A percentile compares a stretch with the other conserved stretches of the same genome.
Conservation (phyloP, 805 yeast species). For the Komagataella mondaviorum region DNA sequence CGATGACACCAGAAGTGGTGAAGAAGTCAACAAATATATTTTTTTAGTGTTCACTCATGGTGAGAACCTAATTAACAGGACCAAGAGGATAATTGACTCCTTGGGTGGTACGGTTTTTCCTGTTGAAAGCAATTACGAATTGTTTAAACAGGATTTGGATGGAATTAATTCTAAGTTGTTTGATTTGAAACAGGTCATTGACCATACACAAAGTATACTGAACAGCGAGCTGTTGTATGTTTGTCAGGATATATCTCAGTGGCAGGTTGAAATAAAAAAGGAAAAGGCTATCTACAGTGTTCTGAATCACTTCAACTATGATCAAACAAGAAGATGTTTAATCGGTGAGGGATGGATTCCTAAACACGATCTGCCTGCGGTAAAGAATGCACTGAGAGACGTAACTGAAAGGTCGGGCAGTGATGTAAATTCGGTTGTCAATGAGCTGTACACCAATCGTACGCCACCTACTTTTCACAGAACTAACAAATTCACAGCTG, state of each 20-base stretch:
- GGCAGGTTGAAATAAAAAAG: conserved; percentile 57
- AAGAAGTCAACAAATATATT: conserved; percentile 54
- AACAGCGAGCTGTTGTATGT: conserved; percentile 67
- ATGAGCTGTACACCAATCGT: conserved; percentile 49
- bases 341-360: conserved; percentile 98
- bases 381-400: conserved; percentile 53
- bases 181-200: conserved; percentile 37
- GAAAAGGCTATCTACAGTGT: conserved; percentile 77
- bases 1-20: conserved; percentile 42
- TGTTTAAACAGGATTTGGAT: conserved; percentile 31
- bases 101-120: conserved; percentile 69
- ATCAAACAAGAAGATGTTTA: conserved; percentile 71
- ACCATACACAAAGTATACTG: conserved; percentile 54
- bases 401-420: conserved; percentile 37
- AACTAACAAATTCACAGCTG: conserved; percentile 55
- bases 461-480: conserved; percentile 64
- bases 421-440: conserved; percentile 36
- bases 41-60: conserved; percentile 93
- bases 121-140: conserved; percentile 28
- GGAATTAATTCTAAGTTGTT: conserved; percentile 31
- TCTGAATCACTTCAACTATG: conserved; percentile 70
- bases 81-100: conserved; percentile 73
- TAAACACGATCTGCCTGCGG: conserved; percentile 50
- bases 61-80: conserved; percentile 48
- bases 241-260: conserved; percentile 59